Evolutionary conservation across 2,329 filamentous ascomycete genomes (phyloP).

Genomic region (Fusarium pseudoanthophilum): DNA sequence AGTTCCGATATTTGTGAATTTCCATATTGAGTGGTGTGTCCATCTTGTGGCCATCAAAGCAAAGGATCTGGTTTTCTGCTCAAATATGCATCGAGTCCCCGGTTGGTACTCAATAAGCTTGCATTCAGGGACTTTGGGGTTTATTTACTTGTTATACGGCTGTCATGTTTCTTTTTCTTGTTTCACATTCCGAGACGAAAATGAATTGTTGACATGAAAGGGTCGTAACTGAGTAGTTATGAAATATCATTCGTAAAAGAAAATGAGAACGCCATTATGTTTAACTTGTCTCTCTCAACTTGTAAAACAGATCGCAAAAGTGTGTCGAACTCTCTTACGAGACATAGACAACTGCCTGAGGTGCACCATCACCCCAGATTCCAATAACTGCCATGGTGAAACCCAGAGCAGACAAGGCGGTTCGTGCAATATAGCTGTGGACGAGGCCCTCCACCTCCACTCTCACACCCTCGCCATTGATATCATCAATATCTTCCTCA

Average conservation of each 20-base stretch:
- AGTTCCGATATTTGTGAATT: neutral
- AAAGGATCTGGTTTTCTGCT: neutral
- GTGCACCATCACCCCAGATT: conserved; percentile 72
- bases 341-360: conserved; percentile 49
- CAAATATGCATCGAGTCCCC: neutral
- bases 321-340: conserved; percentile 38
- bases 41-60: neutral
- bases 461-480: conserved; percentile 73
- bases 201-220: conserved; percentile 35
- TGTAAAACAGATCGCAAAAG: conserved; percentile 8
- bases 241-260: conserved; percentile 14
- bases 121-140: neutral
- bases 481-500: conserved; percentile 62
- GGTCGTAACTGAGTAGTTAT: conserved; percentile 5
- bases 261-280: conserved; percentile 29
- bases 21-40: neutral
- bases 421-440: conserved; percentile 64
- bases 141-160: neutral
- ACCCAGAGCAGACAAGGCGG: conserved; percentile 63
- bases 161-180: neutral
- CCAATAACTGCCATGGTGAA: conserved; percentile 72
- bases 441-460: conserved; percentile 66
- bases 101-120: neutral
- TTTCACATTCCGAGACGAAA: neutral
- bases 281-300: conserved; percentile 32